A percentile compares a stretch with the other conserved stretches of the same genome.
phyloP scores from a whole-genome alignment of 495 filamentous ascomycete species.

The Penicillium odoratum region DNA sequence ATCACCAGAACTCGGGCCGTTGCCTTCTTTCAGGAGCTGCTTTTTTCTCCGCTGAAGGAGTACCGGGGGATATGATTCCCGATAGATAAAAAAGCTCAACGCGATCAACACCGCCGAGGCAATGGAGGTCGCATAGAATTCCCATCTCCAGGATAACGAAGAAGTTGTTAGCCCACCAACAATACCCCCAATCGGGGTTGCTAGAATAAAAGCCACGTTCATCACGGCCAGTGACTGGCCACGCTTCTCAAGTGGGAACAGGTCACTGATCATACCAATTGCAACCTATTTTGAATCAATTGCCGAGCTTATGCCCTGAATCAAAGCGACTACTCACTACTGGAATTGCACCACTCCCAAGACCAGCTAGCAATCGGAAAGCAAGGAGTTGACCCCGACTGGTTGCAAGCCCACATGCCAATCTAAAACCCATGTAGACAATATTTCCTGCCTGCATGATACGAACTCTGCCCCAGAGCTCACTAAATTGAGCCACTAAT shows the following conservation, averaged over 20 bases:
- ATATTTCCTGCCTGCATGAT: conserved; percentile 53
- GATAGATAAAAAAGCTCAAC: conserved; percentile 46
- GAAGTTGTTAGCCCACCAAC: conserved; percentile 16
- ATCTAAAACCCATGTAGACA: conserved; percentile 52
- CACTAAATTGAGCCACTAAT: conserved; percentile 45
- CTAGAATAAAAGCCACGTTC: conserved; percentile 51
- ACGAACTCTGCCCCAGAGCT: conserved; percentile 56
- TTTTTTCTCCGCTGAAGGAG: conserved; percentile 52
- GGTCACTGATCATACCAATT: conserved; percentile 18
- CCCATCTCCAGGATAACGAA: conserved; percentile 19
- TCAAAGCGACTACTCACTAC: conserved; percentile 28
- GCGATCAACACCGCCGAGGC: conserved; percentile 49
- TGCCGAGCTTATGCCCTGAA: background rate
- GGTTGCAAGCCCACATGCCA: conserved; percentile 51
- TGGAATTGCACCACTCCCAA: conserved; percentile 49
- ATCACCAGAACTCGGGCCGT: background rate
- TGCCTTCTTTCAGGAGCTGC: conserved; percentile 29
- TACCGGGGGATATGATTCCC: conserved; percentile 44
- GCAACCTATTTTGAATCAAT: conserved; percentile 8
- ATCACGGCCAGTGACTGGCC: conserved; percentile 57
- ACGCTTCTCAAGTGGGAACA: conserved; percentile 50
- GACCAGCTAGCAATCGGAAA: conserved; percentile 56
- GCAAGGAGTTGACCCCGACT: conserved; percentile 49
- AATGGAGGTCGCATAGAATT: conserved; percentile 37
- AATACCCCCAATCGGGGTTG: conserved; percentile 53